Evolutionary conservation across 345 rosid genomes (phyloP), one percentile per base, ranked within the genome.

Genomic region (Bruguiera parviflora): DNA sequence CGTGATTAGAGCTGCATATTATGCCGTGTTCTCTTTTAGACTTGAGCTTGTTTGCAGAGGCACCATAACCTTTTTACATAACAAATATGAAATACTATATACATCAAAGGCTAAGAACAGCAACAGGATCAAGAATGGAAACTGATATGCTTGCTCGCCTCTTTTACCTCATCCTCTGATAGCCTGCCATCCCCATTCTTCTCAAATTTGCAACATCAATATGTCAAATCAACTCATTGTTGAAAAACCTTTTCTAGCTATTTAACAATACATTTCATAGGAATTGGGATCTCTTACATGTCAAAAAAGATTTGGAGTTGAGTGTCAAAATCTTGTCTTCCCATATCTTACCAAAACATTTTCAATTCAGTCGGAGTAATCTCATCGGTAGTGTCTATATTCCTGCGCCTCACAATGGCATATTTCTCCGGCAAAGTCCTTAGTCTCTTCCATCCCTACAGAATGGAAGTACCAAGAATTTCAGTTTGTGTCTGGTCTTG

Each of bases 281-380:
- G 43, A 37, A 37, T 37, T 37, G 9, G 13, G 68, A 6, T 52
- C 69, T 19, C 58, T 82, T 85, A 90, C 97, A 95, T 95, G 81
- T 92, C 96, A 64, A 95, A 95, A 80, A 95, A 92, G 63, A 95
- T 88, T 52, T 92, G 96, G 64, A 95, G 91, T 58, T 97, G 81
- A 16, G 89, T 69, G 80, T 95, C 96, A 5, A 90, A 89, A 70
- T 92, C 91, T 72, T 82, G 84, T 68, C 73, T 84, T 22, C 85
- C 85, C 90, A 95, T 90, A 57, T 95, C 98, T 73, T 87, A 87
- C 98, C 99, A 95, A 72, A 90, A 95, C 68, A 85, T 61, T 69
- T 76, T 88, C 58, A 90, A 61, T 70, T 90, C 82, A 56, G 83
- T 92, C 67, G 77, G 81, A 24, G 85, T 84, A 5, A 95, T 86